These are phyloP conservation scores for Fomitopsis schrenkii DNA, from an alignment of 1,284 basidiomycete species.

Conservation along the genomic window DNA sequence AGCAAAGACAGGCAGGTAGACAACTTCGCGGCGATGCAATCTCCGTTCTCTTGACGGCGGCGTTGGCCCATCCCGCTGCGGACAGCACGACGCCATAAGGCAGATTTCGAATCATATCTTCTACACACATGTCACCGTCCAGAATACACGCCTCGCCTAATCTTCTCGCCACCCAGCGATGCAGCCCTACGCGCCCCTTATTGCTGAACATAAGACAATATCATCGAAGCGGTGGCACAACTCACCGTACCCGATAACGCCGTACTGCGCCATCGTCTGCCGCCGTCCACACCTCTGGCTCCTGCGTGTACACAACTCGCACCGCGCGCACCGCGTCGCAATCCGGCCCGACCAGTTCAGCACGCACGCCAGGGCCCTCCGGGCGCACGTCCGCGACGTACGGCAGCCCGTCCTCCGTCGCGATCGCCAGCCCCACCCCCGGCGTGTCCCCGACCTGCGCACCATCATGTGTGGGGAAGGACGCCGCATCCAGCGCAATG, in stretches of 20 bases:
- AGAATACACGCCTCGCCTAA: neutral
- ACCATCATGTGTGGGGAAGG: conserved; percentile 1
- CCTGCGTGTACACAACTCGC: conserved; percentile 18
- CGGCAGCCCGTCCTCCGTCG: conserved; percentile 54
- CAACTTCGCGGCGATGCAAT: no score
- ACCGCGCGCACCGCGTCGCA: conserved; percentile 45
- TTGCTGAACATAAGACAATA: neutral
- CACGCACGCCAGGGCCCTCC: conserved; percentile 32
- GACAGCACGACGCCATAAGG: neutral
- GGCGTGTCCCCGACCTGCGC: conserved; percentile 1
- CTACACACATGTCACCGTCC: neutral
- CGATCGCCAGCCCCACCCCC: conserved; percentile 42
- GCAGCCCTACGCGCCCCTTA: neutral
- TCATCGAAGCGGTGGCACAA: neutral
- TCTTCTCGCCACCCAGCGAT: neutral
- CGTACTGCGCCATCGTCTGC: conserved; percentile 58
- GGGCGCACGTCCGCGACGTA: conserved; percentile 41
- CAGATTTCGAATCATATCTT: no score
- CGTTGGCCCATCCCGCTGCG: no score
- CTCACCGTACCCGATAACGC: conserved; percentile 30
- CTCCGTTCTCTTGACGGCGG: no score
- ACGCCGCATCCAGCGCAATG: conserved; percentile 12
- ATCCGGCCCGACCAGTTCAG: conserved; percentile 47
- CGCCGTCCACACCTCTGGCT: conserved; percentile 49
- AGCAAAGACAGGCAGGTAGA: no score